phyloP scores from a whole-genome alignment of 176 grass and related monocot genomes.

The Bolboschoenus planiculmis region DNA sequence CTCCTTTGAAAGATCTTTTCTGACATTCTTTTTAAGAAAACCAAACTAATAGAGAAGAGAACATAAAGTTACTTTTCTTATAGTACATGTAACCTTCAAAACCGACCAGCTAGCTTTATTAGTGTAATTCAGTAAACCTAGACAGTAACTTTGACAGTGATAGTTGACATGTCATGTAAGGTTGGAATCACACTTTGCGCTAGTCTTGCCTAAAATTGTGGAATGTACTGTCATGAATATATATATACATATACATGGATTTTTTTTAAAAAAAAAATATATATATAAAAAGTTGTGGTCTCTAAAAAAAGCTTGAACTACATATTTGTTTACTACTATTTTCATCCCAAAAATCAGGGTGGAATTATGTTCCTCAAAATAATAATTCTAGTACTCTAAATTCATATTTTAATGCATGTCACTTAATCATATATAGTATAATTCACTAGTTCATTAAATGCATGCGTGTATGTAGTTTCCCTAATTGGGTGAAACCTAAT shows the following conservation, averaged over 20 bases:
- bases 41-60: background rate
- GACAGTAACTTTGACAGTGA: slow-evolving; percentile 1
- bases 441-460: too few relatives aligned
- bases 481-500: too few relatives aligned
- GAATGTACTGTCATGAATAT: background rate
- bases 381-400: background rate
- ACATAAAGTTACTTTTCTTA: background rate
- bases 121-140: background rate
- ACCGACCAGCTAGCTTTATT: background rate
- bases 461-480: too few relatives aligned
- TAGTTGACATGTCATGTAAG: background rate
- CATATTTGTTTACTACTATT: too few relatives aligned
- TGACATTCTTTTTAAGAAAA: background rate
- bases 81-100: slow-evolving; percentile 13
- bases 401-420: too few relatives aligned
- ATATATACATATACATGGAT: background rate
- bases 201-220: background rate
- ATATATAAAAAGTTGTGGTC: background rate
- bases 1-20: background rate
- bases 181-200: background rate
- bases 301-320: background rate
- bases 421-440: too few relatives aligned
- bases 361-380: too few relatives aligned
- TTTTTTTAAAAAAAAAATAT: background rate
- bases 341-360: too few relatives aligned